These are phyloP conservation scores for Stephania yunnanensis DNA, from an alignment of 164 flowering plant species.

Conservation along the genomic window DNA sequence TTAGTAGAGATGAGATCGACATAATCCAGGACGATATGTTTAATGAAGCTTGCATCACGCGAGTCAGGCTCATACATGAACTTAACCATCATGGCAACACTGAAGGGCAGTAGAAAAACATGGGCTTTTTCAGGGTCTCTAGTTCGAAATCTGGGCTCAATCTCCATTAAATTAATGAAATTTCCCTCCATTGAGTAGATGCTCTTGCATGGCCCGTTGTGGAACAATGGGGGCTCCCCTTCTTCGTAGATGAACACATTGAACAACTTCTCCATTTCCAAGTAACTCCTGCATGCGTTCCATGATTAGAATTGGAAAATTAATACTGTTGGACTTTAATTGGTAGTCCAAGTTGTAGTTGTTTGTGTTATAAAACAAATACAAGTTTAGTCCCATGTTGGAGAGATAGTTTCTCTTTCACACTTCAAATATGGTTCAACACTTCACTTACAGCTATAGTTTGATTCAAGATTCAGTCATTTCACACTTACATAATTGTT, in stretches of 20 bases:
- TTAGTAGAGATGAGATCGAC: slow-evolving; percentile 20
- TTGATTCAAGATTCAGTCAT: no score
- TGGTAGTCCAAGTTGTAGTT: no score
- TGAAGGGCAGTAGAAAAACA: slow-evolving; percentile 42
- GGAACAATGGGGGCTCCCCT: slow-evolving; percentile 60
- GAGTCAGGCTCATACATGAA: slow-evolving; percentile 18
- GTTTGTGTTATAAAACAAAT: no score
- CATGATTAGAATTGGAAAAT: no score
- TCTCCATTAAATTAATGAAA: slow-evolving; percentile 52
- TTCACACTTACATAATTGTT: no score
- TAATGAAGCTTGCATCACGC: slow-evolving; percentile 23
- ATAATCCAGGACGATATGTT: slow-evolving; percentile 25
- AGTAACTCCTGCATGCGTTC: slow-evolving; percentile 38
- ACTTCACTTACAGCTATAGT: no score
- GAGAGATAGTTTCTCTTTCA: no score
- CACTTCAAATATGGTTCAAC: no score
- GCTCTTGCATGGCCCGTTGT: slow-evolving; percentile 51
- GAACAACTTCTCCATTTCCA: slow-evolving; percentile 58
- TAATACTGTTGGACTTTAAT: no score
- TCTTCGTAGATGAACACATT: slow-evolving; percentile 59
- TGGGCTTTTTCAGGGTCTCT: slow-evolving; percentile 35
- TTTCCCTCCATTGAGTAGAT: slow-evolving; percentile 58
- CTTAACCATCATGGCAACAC: slow-evolving; percentile 31
- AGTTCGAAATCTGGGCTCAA: slow-evolving; percentile 22
- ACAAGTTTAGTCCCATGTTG: no score